Conservation (phyloP, 1,284 basidiomycete species). For the Ceratobasidium papillatum region DNA sequence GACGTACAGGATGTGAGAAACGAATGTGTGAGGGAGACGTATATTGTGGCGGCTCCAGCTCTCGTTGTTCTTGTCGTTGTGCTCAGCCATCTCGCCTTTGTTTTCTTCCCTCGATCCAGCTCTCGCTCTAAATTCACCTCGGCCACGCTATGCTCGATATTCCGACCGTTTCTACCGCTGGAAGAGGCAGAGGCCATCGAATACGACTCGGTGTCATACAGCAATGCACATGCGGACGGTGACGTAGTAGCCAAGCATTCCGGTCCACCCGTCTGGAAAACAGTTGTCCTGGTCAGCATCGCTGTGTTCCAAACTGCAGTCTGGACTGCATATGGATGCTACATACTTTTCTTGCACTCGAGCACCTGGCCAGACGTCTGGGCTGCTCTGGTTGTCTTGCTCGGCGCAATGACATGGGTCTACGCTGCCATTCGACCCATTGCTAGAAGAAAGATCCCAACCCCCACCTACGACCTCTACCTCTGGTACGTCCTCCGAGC, state of each 20-base stretch:
- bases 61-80: neutral
- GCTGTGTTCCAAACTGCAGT: constrained; percentile 60
- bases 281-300: constrained; percentile 60
- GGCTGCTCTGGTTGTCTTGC: constrained; percentile 38
- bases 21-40: constrained; percentile 27
- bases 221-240: constrained; percentile 48
- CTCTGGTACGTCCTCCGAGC: constrained; percentile 60
- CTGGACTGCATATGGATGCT: constrained; percentile 58
- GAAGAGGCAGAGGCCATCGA: constrained; percentile 64
- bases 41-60: neutral
- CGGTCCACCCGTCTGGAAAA: constrained; percentile 60
- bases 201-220: constrained; percentile 50
- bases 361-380: neutral
- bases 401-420: constrained; percentile 64
- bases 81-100: neutral
- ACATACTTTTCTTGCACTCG: constrained; percentile 25
- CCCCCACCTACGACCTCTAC: constrained; percentile 65
- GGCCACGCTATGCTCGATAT: constrained; percentile 44
- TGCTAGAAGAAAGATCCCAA: constrained; percentile 55
- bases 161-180: constrained; percentile 63
- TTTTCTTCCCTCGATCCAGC: neutral
- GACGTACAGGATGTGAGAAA: constrained; percentile 9
- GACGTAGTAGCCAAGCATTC: constrained; percentile 46
- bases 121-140: neutral
- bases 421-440: constrained; percentile 60